Evolutionary conservation across 78 protist species (phyloP), one percentile per base, ranked within the genome.

Genomic region (Dictyostelium intermedium): DNA sequence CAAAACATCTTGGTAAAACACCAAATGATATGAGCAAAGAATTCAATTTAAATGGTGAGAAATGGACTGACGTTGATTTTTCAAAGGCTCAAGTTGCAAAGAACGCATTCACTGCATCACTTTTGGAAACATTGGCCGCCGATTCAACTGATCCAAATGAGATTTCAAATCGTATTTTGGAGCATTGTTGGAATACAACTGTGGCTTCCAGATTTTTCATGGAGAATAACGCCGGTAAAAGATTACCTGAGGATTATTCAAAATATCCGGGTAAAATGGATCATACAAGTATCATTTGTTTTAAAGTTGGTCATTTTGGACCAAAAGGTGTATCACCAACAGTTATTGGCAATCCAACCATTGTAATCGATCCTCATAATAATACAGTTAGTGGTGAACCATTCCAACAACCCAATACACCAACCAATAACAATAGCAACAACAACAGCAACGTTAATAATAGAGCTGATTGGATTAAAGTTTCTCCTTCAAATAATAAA

Each of bases 211-310:
- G 97, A 39, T 30, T 43, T 5, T 95, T 41, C n/a, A 34, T 95
- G 84, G 93, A 95, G 45, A 30, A 20, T 10, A 83, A 82, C 20
- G 34, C 53, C 18, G 87, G 87, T 25, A 83, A 83, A 25, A 77
- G 89, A 32, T 30, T 84, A 47, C 96, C 96, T 41, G 37, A 53
- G 14, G 86, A 86, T 43, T 85, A 86, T 63, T 34, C 53, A 20
- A 78, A 2, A 18, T 94, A 66, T 30, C 96, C 91, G 16, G 97
- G 97, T 25, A 95, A 95, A 53, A 86, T 95, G 94, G 97, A 95
- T 43, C 97, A 95, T 85, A 85, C 93, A 18, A 95, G 95, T 23
- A 82, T 78, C 6, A 84, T 95, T n/a, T 85, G 94, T 63, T 87
- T 95, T 83, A 73, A 89, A 27, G 97, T 76, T 25, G 94, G 97